Percentiles rank a stretch among this genome's conserved stretches.
These are phyloP conservation scores for Solanum tarapatanum DNA, from an alignment of 257 asterid genomes.

Conservation along the genomic window DNA sequence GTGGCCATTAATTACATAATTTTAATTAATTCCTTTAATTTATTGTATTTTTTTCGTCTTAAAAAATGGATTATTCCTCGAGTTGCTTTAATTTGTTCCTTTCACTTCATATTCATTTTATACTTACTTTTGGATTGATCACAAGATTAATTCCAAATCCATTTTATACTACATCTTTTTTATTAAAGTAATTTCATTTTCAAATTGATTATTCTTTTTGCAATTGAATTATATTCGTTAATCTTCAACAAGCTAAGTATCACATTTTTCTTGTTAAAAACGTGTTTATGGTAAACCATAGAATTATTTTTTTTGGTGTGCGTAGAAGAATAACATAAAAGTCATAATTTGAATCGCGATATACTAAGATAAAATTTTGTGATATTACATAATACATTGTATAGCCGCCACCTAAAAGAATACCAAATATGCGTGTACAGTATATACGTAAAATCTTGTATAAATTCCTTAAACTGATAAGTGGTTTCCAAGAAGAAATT, in stretches of 20 bases:
- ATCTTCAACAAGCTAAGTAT: background rate
- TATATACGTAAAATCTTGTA: background rate
- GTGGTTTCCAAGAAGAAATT: background rate
- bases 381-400: background rate
- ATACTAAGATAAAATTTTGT: background rate
- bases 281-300: background rate
- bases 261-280: background rate
- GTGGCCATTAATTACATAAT: slow-evolving; percentile 11
- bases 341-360: background rate
- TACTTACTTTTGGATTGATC: background rate
- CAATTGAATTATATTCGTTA: background rate
- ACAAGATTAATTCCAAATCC: background rate
- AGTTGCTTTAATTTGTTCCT: background rate
- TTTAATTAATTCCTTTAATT: background rate
- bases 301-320: background rate
- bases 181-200: background rate
- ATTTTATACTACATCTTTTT: background rate
- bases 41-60: background rate
- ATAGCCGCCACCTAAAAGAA: background rate
- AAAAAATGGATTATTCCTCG: background rate
- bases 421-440: background rate
- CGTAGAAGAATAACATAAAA: background rate
- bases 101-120: background rate
- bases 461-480: background rate
- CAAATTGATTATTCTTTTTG: background rate